These are phyloP conservation scores for Cercophora samala DNA, from an alignment of 495 filamentous ascomycete species.

Conservation along the genomic window DNA sequence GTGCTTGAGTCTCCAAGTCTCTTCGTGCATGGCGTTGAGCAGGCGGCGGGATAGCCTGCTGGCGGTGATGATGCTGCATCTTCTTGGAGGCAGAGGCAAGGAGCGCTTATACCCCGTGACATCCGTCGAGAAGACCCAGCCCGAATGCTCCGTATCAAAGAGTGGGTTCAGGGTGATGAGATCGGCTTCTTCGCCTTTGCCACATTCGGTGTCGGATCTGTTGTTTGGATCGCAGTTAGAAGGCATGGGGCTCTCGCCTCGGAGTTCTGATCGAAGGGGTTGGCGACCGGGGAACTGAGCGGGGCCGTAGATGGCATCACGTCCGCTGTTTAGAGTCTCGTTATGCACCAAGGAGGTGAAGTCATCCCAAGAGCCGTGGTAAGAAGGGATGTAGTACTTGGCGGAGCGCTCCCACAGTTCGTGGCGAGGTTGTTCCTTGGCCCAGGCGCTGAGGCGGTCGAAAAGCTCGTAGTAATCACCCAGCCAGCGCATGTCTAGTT, in stretches of 20 bases:
- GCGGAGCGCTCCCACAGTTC: constrained; percentile 86
- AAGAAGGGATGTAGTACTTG: constrained; percentile 83
- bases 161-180: constrained; percentile 93
- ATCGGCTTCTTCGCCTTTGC: constrained; percentile 87
- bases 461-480: constrained; percentile 95
- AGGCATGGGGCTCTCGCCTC: constrained; percentile 57
- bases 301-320: constrained; percentile 75
- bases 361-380: constrained; percentile 85
- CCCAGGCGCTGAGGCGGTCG: constrained; percentile 68
- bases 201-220: constrained; percentile 57
- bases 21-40: constrained; percentile 82
- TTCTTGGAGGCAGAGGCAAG: constrained; percentile 65
- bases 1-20: constrained; percentile 72
- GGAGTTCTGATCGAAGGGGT: constrained; percentile 59
- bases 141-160: constrained; percentile 81
- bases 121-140: constrained; percentile 82
- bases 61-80: constrained; percentile 80
- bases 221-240: constrained; percentile 42
- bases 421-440: constrained; percentile 72
- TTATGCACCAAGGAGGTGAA: constrained; percentile 57
- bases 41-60: constrained; percentile 77
- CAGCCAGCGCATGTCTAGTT: constrained; percentile 91
- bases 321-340: constrained; percentile 52
- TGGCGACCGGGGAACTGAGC: constrained; percentile 55
- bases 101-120: constrained; percentile 78